Conservation (phyloP, 208 protist genomes). For the Leptomonas pyrrhocoris region DNA sequence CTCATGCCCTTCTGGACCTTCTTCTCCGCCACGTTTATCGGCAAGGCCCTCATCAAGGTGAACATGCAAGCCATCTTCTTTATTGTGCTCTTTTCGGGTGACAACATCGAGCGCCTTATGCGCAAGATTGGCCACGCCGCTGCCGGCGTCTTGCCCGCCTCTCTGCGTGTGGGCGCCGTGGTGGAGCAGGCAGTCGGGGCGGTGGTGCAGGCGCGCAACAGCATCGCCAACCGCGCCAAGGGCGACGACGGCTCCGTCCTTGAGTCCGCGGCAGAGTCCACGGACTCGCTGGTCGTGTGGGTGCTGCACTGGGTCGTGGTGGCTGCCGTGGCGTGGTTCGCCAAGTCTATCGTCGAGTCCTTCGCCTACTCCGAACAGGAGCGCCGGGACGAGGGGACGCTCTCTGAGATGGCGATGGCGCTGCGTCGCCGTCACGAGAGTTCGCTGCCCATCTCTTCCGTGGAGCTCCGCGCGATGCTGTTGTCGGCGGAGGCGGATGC, state of each 20-base stretch:
- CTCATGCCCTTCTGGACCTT: slow-evolving; percentile 97
- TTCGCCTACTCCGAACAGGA: slow-evolving; percentile 78
- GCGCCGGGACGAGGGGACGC: slow-evolving; percentile 40
- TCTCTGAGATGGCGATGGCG: slow-evolving; percentile 32
- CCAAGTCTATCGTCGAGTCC: slow-evolving; percentile 86
- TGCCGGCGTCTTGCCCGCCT: slow-evolving; percentile 33
- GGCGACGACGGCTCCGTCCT: slow-evolving; percentile 16
- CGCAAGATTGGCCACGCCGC: slow-evolving; percentile 30
- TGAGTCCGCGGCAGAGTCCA: slow-evolving; percentile 17
- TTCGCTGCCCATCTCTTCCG: neutral
- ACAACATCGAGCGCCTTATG: slow-evolving; percentile 77
- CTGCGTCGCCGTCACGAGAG: slow-evolving; percentile 20
- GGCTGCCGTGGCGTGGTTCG: slow-evolving; percentile 76
- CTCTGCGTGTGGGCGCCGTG: slow-evolving; percentile 32
- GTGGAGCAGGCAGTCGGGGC: slow-evolving; percentile 47
- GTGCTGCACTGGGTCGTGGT: slow-evolving; percentile 65
- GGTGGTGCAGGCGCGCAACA: slow-evolving; percentile 66
- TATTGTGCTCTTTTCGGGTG: slow-evolving; percentile 83
- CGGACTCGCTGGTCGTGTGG: slow-evolving; percentile 47
- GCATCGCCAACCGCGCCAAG: slow-evolving; percentile 65
- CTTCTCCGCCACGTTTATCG: slow-evolving; percentile 95
- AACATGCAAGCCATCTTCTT: slow-evolving; percentile 90
- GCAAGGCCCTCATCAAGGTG: slow-evolving; percentile 95
- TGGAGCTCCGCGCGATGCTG: slow-evolving; percentile 24
- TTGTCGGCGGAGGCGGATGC: slow-evolving; percentile 16